Base-by-base conservation (phyloP, 73 alveolate genomes). In the Stentor roeselii region DNA sequence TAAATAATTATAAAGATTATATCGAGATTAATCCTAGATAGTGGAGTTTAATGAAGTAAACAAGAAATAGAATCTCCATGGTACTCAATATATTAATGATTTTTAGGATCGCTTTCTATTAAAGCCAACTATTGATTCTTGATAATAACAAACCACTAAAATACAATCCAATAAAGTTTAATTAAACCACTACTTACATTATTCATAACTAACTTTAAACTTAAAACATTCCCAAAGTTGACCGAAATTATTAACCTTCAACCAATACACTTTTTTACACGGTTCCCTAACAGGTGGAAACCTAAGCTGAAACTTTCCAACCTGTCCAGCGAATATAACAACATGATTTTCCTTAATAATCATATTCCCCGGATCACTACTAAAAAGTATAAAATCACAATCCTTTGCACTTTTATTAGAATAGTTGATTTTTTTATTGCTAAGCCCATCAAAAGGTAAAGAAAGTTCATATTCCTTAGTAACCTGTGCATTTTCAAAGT, bases 241-340 rank as follows among this genome's bases (percentile, higher is more conserved):
- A 6, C 67, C 67, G 34, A 36, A 15, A 14, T 38, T 76, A 76
- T 76, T 32, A 37, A 76, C 39, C n/a, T 76, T 27, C 14, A 76
- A 37, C n/a, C n/a, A 41, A 39, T 76, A 76, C 14, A 21, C 59
- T 14, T n/a, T 76, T 41, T 76, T 35, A 15, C 67, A 14, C 14
- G 60, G 75, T 2, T 76, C 67, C 35, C n/a, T 21, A n/a, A 76
- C 84, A 27, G 84, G 84, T 21, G 78, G 36, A 35, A 76, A 76
- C 39, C 39, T 76, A 31, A 76, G 67, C 39, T 76, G 74, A 38
- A 76, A 76, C 39, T 76, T 76, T 76, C 59, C 84, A 36, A 14
- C 39, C 39, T 21, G n/a, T 21, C 84, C 84, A 36, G 78, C 38
- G 27, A 6, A 6, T 27, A 76, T 76, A 2, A 35, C 30, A n/a